These are phyloP conservation scores for Pseudoturritis turrita DNA, from an alignment of 345 rosid species.

Conservation along the genomic window DNA sequence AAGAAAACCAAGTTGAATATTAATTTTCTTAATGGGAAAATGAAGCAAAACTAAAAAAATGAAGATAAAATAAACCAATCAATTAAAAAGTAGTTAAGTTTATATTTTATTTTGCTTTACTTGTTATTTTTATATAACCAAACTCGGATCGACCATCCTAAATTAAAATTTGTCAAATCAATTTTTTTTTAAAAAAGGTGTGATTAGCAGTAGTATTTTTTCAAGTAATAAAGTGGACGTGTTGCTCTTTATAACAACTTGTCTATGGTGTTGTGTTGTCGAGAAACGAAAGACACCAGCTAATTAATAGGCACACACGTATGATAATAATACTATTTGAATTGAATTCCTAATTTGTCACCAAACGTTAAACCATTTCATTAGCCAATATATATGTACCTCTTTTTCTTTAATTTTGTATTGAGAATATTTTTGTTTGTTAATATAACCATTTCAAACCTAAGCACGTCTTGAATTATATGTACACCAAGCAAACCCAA, in stretches of 20 bases:
- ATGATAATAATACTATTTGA: neutral
- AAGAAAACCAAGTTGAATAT: too few relatives aligned
- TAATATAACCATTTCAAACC: neutral
- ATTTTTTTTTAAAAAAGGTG: too few relatives aligned
- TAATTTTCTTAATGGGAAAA: too few relatives aligned
- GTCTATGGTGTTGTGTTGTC: neutral
- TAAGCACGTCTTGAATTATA: neutral
- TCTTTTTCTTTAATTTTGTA: neutral
- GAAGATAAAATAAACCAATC: too few relatives aligned
- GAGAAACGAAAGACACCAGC: neutral
- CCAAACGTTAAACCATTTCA: neutral
- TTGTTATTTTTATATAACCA: too few relatives aligned
- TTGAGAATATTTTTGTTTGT: neutral
- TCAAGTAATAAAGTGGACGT: neutral
- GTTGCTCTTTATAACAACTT: neutral
- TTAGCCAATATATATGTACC: neutral
- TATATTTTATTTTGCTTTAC: too few relatives aligned
- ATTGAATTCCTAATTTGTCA: neutral
- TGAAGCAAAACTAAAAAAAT: too few relatives aligned
- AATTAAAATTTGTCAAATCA: too few relatives aligned
- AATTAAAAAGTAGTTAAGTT: too few relatives aligned
- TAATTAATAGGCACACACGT: neutral
- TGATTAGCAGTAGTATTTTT: too few relatives aligned
- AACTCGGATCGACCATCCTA: too few relatives aligned
- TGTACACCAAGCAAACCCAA: neutral